These are phyloP conservation scores for Aleurites moluccanus DNA, from an alignment of 441 rosid species.

Conservation along the genomic window DNA sequence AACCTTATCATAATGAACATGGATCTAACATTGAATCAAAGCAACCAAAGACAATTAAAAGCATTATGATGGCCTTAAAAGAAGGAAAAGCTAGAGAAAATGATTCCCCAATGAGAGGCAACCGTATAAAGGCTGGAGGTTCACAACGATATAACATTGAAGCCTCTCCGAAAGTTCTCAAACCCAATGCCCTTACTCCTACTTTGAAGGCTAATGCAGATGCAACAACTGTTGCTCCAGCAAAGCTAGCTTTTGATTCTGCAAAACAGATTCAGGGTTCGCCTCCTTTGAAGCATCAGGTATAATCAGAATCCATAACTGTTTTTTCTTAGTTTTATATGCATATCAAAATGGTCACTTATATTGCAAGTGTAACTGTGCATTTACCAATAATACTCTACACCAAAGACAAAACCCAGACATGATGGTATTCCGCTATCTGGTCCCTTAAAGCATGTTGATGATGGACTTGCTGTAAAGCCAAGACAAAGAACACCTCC, in stretches of 20 bases:
- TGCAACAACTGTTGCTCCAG: slow-evolving; percentile 34
- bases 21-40: slow-evolving; percentile 50
- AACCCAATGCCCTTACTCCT: slow-evolving; percentile 48
- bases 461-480: slow-evolving; percentile 55
- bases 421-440: slow-evolving; percentile 59
- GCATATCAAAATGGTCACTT: slow-evolving; percentile 18
- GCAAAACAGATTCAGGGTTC: slow-evolving; percentile 51
- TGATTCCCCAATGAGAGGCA: slow-evolving; percentile 77
- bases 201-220: slow-evolving; percentile 52
- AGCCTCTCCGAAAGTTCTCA: slow-evolving; percentile 63
- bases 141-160: slow-evolving; percentile 55
- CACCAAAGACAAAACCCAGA: slow-evolving; percentile 67
- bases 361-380: slow-evolving; percentile 19
- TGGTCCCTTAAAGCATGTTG: slow-evolving; percentile 47
- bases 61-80: slow-evolving; percentile 84
- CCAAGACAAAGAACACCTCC: slow-evolving; percentile 75
- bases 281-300: slow-evolving; percentile 71
- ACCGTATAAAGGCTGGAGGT: slow-evolving; percentile 47
- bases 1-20: slow-evolving; percentile 43
- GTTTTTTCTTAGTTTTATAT: slow-evolving; percentile 17
- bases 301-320: slow-evolving; percentile 30
- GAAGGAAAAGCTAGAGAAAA: slow-evolving; percentile 88
- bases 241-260: slow-evolving; percentile 53
- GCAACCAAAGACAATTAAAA: slow-evolving; percentile 79
- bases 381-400: slow-evolving; percentile 60